phyloP scores from a whole-genome alignment of 208 protist species.

The Phytomonas sp. region DNA sequence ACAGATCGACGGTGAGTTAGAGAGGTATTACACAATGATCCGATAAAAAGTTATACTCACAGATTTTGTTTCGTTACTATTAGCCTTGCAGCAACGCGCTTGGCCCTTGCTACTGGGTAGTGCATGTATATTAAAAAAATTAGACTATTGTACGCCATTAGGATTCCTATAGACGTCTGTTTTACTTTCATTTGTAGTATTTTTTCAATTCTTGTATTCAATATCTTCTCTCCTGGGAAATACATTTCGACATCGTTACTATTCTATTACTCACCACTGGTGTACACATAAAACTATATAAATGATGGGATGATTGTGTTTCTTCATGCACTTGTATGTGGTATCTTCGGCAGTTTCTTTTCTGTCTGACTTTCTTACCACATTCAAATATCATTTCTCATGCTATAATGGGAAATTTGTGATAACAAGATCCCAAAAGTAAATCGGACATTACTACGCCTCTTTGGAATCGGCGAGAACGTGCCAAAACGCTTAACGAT shows the following conservation, averaged over 20 bases:
- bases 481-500: background rate
- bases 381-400: background rate
- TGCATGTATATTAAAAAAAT: background rate
- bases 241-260: background rate
- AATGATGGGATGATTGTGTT: background rate
- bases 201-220: background rate
- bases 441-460: background rate
- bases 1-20: background rate
- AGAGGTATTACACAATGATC: background rate
- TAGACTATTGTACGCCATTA: background rate
- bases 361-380: background rate
- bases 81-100: background rate
- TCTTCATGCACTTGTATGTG: background rate
- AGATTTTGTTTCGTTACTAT: background rate
- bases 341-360: background rate
- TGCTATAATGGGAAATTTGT: background rate
- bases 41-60: background rate
- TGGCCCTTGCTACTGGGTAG: background rate
- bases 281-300: background rate
- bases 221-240: background rate
- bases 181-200: background rate
- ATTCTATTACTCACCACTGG: background rate
- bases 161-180: background rate
- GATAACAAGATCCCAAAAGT: background rate
- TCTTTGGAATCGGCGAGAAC: background rate